phyloP scores from a whole-genome alignment of 192 early-diverging fungal species.

The Umbelopsis sp. region DNA sequence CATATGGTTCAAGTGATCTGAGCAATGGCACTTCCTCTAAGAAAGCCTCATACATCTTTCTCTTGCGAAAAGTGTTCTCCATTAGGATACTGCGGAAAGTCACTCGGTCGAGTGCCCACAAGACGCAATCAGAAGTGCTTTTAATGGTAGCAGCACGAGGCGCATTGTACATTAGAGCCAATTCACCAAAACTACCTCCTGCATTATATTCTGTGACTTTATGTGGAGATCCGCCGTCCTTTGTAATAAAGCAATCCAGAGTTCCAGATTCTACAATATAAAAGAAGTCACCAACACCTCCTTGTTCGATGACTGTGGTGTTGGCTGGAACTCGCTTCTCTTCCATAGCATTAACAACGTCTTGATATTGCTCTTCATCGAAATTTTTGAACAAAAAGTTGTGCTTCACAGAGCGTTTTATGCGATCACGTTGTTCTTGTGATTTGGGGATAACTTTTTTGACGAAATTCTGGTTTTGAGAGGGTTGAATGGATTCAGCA shows the following conservation, averaged over 20 bases:
- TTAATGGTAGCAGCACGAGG: constrained; percentile 94
- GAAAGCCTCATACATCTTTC: constrained; percentile 96
- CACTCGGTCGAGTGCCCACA: constrained; percentile 98
- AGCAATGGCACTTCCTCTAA: constrained; percentile 90
- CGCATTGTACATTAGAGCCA: constrained; percentile 99
- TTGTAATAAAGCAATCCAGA: constrained; percentile 86
- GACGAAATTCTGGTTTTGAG: constrained; percentile 75
- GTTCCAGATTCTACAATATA: constrained; percentile 95
- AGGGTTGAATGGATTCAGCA: constrained; percentile 96
- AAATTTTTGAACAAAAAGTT: constrained; percentile 95
- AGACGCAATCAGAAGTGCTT: constrained; percentile 78
- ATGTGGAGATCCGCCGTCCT: constrained; percentile 60
- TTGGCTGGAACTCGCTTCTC: constrained; percentile 81
- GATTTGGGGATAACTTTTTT: constrained; percentile 91
- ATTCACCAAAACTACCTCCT: constrained; percentile 95
- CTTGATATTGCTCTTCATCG: constrained; percentile 94
- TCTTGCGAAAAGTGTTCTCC: constrained; percentile 95
- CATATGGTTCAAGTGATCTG: constrained; percentile 90
- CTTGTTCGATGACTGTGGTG: constrained; percentile 89
- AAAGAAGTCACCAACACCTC: constrained; percentile 96
- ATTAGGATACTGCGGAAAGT: constrained; percentile 97
- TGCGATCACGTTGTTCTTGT: constrained; percentile 82
- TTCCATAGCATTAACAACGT: constrained; percentile 96
- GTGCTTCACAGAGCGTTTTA: constrained; percentile 74
- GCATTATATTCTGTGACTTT: constrained; percentile 83